Evolutionary conservation across 83 land plant species (phyloP).

Genomic region (Isoetes engelmannii): DNA sequence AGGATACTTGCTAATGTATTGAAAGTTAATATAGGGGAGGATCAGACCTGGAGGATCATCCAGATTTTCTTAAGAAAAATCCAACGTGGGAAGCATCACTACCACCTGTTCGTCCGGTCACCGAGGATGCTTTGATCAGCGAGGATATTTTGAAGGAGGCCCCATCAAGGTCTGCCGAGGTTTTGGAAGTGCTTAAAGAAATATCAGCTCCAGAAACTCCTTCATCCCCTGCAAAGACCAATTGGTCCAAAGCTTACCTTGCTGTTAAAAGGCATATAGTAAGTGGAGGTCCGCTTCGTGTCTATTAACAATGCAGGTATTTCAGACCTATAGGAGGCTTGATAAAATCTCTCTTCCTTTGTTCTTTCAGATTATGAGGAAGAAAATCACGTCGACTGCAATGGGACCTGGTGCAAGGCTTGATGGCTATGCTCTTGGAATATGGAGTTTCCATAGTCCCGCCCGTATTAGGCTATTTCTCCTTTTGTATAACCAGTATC

Average conservation of each 20-base stretch:
- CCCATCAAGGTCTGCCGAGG: no score
- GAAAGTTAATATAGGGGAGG: no score
- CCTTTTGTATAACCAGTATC: background rate
- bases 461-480: background rate
- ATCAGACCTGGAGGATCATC: no score
- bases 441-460: background rate
- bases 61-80: no score
- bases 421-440: background rate
- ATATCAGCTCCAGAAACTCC: background rate
- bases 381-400: background rate
- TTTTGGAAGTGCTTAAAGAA: background rate
- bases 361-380: background rate
- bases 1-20: no score
- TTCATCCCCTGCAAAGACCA: no score
- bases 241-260: conserved; percentile 22
- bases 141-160: no score
- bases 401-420: background rate
- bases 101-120: no score
- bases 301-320: no score
- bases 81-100: no score
- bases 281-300: background rate
- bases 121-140: no score
- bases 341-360: background rate
- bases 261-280: conserved; percentile 19
- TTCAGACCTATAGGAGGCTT: no score